phyloP scores from a whole-genome alignment of 495 filamentous ascomycete species.

The Geoglossum glabrum region DNA sequence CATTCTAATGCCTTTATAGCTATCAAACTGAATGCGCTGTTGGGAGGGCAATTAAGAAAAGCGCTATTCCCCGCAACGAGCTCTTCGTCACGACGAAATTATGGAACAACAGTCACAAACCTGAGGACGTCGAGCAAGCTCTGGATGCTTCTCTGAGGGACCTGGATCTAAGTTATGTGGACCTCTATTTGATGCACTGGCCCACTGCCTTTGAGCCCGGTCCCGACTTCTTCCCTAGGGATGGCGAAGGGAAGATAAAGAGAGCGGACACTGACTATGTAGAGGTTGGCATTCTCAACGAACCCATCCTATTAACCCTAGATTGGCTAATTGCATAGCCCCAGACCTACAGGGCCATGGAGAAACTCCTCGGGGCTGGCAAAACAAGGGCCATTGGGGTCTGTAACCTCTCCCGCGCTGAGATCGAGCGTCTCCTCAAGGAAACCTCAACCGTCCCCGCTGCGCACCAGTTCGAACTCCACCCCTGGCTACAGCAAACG shows the following conservation, averaged over 20 bases:
- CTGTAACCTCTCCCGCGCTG: conserved; percentile 51
- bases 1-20: conserved; percentile 11
- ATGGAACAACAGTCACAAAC: conserved; percentile 48
- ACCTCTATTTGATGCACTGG: conserved; percentile 55
- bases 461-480: conserved; percentile 44
- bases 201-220: conserved; percentile 29
- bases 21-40: conserved; percentile 32
- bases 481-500: conserved; percentile 42
- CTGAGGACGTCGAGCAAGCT: conserved; percentile 37
- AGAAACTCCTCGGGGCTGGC: conserved; percentile 32
- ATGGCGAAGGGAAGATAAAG: conserved; percentile 24
- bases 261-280: conserved; percentile 25
- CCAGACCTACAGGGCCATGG: conserved; percentile 47
- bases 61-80: conserved; percentile 33
- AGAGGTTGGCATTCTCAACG: conserved; percentile 24
- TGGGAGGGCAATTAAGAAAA: conserved; percentile 35
- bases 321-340: no score
- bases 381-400: conserved; percentile 50
- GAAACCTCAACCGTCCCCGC: conserved; percentile 39
- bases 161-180: conserved; percentile 43
- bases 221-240: conserved; percentile 18
- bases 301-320: no score
- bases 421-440: conserved; percentile 46
- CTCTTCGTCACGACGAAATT: conserved; percentile 53
- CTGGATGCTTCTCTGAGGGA: conserved; percentile 38